A percentile compares a stretch with the other conserved stretches of the same genome.
Evolutionary conservation across 1,284 basidiomycete genomes (phyloP).

Genomic region (Cutaneotrichosporon sp.): DNA sequence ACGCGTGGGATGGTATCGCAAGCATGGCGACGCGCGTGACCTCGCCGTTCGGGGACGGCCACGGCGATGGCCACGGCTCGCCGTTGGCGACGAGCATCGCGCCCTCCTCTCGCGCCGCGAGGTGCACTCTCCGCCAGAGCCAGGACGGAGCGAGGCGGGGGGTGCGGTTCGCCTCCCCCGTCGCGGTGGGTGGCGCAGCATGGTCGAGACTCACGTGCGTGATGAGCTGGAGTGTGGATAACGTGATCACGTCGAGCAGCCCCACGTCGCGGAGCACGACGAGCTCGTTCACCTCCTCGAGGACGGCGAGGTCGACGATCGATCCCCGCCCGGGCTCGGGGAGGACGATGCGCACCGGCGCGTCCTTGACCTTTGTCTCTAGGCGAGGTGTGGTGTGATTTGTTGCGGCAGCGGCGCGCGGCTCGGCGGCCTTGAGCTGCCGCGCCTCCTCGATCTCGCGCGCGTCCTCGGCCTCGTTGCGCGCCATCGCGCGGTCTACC

Average conservation of each 20-base stretch:
- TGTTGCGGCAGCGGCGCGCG: constrained; percentile 1
- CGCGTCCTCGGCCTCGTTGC: constrained; percentile 33
- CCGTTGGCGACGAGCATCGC: constrained; percentile 37
- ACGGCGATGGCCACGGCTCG: constrained; percentile 42
- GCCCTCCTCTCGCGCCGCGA: constrained; percentile 28
- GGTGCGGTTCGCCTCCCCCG: not conserved
- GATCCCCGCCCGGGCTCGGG: constrained; percentile 30
- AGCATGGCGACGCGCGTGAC: constrained; percentile 45
- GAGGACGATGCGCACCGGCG: constrained; percentile 33
- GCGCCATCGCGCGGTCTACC: constrained; percentile 44
- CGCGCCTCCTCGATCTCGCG: constrained; percentile 28
- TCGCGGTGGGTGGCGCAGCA: constrained; percentile 5
- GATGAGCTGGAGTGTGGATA: constrained; percentile 26
- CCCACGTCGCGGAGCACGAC: constrained; percentile 44
- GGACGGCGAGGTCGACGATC: constrained; percentile 39
- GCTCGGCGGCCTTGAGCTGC: constrained; percentile 23
- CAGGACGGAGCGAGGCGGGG: constrained; percentile 34
- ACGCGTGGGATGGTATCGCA: constrained; percentile 11
- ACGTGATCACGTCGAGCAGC: constrained; percentile 40
- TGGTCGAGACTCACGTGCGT: constrained; percentile 19
- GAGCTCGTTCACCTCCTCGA: constrained; percentile 33
- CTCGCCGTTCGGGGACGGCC: constrained; percentile 46
- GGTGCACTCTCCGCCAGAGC: constrained; percentile 40
- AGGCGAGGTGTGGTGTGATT: not conserved
- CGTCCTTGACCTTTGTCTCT: not conserved